phyloP scores from a whole-genome alignment of 2,329 filamentous ascomycete genomes.

The Aspergillus bombycis region DNA sequence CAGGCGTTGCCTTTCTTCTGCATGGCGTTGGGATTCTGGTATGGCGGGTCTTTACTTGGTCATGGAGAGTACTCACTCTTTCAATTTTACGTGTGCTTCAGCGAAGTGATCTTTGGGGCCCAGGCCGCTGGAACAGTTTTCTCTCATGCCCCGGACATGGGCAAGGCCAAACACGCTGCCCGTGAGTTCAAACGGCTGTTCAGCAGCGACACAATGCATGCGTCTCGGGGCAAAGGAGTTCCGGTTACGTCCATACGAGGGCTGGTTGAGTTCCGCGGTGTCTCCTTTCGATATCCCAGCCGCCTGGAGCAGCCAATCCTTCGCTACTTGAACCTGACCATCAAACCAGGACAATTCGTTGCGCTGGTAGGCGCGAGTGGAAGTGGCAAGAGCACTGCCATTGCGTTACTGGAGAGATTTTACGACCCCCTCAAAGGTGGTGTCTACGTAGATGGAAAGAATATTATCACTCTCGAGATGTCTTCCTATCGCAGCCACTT shows the following conservation, averaged over 20 bases:
- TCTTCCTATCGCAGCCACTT: slow-evolving; percentile 24
- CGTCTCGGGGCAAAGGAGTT: slow-evolving; percentile 59
- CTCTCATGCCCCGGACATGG: slow-evolving; percentile 36
- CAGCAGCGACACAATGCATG: slow-evolving; percentile 48
- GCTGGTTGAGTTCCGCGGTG: slow-evolving; percentile 43
- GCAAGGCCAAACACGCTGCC: slow-evolving; percentile 36
- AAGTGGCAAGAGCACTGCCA: slow-evolving; percentile 74
- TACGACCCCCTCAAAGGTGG: slow-evolving; percentile 55
- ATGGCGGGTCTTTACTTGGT: slow-evolving; percentile 64
- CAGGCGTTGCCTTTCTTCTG: slow-evolving; percentile 33
- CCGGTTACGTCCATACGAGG: slow-evolving; percentile 56
- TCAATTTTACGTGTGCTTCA: slow-evolving; percentile 51
- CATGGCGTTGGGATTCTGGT: slow-evolving; percentile 62
- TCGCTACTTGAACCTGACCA: slow-evolving; percentile 22
- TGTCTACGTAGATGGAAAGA: slow-evolving; percentile 41
- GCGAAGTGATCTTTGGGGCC: slow-evolving; percentile 44
- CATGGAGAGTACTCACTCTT: slow-evolving; percentile 46
- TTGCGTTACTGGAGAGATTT: slow-evolving; percentile 72
- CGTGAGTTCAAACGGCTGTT: slow-evolving; percentile 46
- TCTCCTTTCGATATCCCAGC: slow-evolving; percentile 40
- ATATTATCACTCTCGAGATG: slow-evolving; percentile 38
- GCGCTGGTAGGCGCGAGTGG: slow-evolving; percentile 76
- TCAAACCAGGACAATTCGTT: slow-evolving; percentile 46
- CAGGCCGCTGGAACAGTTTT: slow-evolving; percentile 33
- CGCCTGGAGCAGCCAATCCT: slow-evolving; percentile 24